Evolutionary conservation across 352 stramenopile genomes (phyloP).

Genomic region (Phytophthora hybrid): DNA sequence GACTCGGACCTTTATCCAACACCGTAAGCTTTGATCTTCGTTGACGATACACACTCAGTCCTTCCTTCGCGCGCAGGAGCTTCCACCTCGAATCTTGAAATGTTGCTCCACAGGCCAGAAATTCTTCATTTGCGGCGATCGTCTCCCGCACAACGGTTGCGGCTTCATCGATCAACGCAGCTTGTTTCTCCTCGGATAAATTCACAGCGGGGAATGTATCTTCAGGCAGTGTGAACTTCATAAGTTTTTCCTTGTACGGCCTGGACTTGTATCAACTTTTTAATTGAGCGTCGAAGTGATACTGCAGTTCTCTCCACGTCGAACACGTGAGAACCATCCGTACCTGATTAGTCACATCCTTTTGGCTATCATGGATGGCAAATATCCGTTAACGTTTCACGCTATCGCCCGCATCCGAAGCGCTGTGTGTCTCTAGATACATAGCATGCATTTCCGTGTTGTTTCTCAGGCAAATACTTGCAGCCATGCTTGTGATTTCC

Average conservation of each 20-base stretch:
- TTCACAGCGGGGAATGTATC: constrained; percentile 44
- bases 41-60: constrained; percentile 33
- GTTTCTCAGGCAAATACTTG: background rate
- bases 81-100: constrained; percentile 46
- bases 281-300: background rate
- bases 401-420: background rate
- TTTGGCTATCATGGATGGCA: background rate
- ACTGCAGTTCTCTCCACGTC: background rate
- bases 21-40: background rate
- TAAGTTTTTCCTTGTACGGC: constrained; percentile 1
- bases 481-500: background rate
- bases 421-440: background rate
- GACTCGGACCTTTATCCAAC: background rate
- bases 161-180: constrained; percentile 44
- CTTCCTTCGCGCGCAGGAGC: constrained; percentile 41
- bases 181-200: constrained; percentile 40
- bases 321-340: background rate
- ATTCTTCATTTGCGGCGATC: constrained; percentile 44
- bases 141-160: constrained; percentile 52
- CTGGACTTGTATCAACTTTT: background rate
- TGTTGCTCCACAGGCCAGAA: constrained; percentile 29
- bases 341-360: background rate
- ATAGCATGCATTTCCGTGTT: background rate
- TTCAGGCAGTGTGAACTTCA: constrained; percentile 55
- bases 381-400: background rate